phyloP scores from a whole-genome alignment of 2,329 filamentous ascomycete genomes.

The Thielaviopsis cerberus region DNA sequence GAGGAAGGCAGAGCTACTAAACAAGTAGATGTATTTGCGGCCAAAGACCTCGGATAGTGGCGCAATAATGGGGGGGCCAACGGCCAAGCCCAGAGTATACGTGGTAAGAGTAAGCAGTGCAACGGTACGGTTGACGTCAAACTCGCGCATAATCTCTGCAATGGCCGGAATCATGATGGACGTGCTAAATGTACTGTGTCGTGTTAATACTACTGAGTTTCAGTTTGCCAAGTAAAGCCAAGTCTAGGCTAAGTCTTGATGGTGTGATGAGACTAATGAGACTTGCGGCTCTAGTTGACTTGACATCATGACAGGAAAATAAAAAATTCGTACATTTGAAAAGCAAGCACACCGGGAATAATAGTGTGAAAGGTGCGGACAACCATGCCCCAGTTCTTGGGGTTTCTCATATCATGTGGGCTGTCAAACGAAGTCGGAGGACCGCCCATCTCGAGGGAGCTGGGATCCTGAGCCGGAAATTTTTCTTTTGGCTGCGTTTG shows the following conservation, averaged over 20 bases:
- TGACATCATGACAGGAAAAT: neutral
- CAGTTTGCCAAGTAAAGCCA: neutral
- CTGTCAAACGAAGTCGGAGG: slow-evolving; percentile 5
- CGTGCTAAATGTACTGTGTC: slow-evolving; percentile 29
- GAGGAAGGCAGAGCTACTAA: slow-evolving; percentile 30
- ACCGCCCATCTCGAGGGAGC: neutral
- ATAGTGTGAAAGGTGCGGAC: slow-evolving; percentile 10
- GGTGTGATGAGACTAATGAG: neutral
- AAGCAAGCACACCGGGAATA: slow-evolving; percentile 12
- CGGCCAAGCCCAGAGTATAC: slow-evolving; percentile 40
- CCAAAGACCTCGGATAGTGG: slow-evolving; percentile 41
- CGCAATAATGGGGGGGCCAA: slow-evolving; percentile 40
- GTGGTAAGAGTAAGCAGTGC: slow-evolving; percentile 41
- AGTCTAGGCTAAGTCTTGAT: neutral
- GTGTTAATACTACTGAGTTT: neutral
- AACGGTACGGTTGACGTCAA: slow-evolving; percentile 33
- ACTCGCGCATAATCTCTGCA: slow-evolving; percentile 29
- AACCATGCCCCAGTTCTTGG: slow-evolving; percentile 11
- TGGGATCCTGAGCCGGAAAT: neutral
- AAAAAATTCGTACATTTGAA: slow-evolving; percentile 8
- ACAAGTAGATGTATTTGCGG: slow-evolving; percentile 32
- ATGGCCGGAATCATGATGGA: slow-evolving; percentile 34
- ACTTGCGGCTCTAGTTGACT: neutral
- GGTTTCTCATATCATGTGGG: slow-evolving; percentile 12
- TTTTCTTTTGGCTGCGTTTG: neutral